A percentile compares a stretch with the other conserved stretches of the same genome.
phyloP scores from a whole-genome alignment of 2,329 filamentous ascomycete species.

The Xylaria sp. region DNA sequence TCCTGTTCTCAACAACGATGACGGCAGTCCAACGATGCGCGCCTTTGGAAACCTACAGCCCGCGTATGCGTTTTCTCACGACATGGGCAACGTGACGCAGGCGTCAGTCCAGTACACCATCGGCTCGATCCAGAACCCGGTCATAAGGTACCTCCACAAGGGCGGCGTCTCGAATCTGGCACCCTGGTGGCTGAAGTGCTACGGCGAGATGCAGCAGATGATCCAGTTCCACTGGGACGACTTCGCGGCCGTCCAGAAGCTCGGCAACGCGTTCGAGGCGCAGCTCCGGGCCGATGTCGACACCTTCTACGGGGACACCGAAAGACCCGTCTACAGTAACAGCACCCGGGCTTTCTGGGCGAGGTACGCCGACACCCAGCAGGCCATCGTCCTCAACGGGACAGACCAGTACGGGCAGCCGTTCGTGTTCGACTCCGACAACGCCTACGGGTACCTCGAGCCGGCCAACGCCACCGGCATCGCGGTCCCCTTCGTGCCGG shows the following conservation, averaged over 20 bases:
- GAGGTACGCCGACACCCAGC: constrained; percentile 32
- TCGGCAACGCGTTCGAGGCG: constrained; percentile 67
- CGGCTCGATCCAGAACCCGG: constrained; percentile 69
- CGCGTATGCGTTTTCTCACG: constrained; percentile 70
- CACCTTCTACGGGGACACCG: constrained; percentile 54
- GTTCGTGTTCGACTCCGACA: constrained; percentile 24
- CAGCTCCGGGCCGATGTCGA: constrained; percentile 68
- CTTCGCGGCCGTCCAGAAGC: constrained; percentile 57
- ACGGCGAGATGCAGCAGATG: constrained; percentile 57
- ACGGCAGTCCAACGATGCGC: constrained; percentile 59
- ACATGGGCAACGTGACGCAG: constrained; percentile 39
- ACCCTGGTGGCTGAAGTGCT: constrained; percentile 73
- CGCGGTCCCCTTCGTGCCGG: constrained; percentile 70
- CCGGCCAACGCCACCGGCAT: constrained; percentile 50
- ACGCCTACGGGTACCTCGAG: constrained; percentile 30
- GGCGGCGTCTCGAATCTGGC: constrained; percentile 69
- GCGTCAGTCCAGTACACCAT: constrained; percentile 67
- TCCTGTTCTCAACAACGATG: constrained; percentile 60
- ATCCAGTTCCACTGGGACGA: constrained; percentile 71
- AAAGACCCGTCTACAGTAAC: constrained; percentile 54
- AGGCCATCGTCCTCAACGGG: constrained; percentile 25
- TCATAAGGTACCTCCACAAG: constrained; percentile 69
- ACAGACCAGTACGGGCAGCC: constrained; percentile 31
- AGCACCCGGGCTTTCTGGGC: constrained; percentile 48
- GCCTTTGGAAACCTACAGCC: constrained; percentile 69